Percentiles rank a stretch among this genome's conserved stretches.
Conservation (phyloP, 805 yeast species). For the Kodamaea hsintzibuensis region DNA sequence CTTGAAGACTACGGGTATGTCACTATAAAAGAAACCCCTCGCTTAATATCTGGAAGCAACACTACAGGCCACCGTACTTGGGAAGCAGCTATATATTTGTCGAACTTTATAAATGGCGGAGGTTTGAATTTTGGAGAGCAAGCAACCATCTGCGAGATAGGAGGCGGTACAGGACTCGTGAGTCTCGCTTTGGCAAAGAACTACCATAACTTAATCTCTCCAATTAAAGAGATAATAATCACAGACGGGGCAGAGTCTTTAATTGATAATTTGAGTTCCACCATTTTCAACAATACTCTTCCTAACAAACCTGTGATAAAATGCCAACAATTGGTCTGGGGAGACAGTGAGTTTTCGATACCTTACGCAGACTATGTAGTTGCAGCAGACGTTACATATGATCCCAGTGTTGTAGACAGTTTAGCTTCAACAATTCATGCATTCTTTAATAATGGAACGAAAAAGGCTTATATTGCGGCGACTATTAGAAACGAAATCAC, state of each 20-base stretch:
- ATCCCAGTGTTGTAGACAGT: constrained; percentile 55
- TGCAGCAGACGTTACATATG: constrained; percentile 92
- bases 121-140: constrained; percentile 16
- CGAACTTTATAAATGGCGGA: constrained; percentile 46
- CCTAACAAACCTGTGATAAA: constrained; percentile 10
- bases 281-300: constrained; percentile 46
- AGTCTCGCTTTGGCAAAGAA: constrained; percentile 48
- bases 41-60: constrained; percentile 67
- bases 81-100: constrained; percentile 82
- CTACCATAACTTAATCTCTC: constrained; percentile 12
- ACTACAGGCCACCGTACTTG: constrained; percentile 91
- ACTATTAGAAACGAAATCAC: constrained; percentile 62
- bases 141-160: constrained; percentile 64
- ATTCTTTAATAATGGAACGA: constrained; percentile 27
- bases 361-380: constrained; percentile 48
- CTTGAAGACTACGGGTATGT: constrained; percentile 21
- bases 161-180: constrained; percentile 88
- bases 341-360: constrained; percentile 33
- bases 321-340: constrained; percentile 53
- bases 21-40: constrained; percentile 59
- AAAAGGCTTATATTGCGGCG: constrained; percentile 59
- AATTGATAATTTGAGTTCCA: constrained; percentile 46
- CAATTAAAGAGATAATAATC: constrained; percentile 35
- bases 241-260: constrained; percentile 70
- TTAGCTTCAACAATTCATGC: constrained; percentile 52